Evolutionary conservation across 2,329 filamentous ascomycete genomes (phyloP), one percentile per base, ranked within the genome.

Genomic region (Scedosporium aurantiacum): DNA sequence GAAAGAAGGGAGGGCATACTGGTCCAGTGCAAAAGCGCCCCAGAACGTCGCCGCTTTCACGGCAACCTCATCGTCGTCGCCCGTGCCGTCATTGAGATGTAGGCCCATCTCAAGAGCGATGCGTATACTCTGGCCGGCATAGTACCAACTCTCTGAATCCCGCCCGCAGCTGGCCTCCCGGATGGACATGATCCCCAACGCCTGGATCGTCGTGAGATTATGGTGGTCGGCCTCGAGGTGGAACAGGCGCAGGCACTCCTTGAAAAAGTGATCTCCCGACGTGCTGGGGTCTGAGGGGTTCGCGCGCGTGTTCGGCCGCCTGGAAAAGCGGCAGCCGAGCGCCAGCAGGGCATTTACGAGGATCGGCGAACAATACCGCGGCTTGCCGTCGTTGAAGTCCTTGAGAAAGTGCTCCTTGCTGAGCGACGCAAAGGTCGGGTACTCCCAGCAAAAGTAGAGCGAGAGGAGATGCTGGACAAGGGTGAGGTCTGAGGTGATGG

Each of bases 361-460:
- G 18, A 88, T 80, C 0, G 85, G 73, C 1, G 85, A 89, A 73
- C 87, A 90, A 71, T 85, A 89, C 37, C 86, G 81, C 56, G 79
- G 76, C 18, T 81, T 75, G 1, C 84, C 85, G 8, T 79, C 76
- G 43, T 77, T 73, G 67, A 88, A 89, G 70, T 90, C 87, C 59
- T 78, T 78, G 62, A 87, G 74, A 66, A 90, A 90, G 67, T 87
- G 82, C 66, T 89, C 85, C 68, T 88, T 86, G 68, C 85, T 88
- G 54, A 91, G 79, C 2, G 88, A 83, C 3, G 86, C 83, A 71
- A 89, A 90, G 12, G 87, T 90, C 2, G 88, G 86, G 69, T 91
- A 89, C 65, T 88, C 83, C 82, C 87, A 90, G 74, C 85, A 88
- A 65, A 90, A 90, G 72, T 89, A 90, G 37, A 89, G 74, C 0